Evolutionary conservation across 2,329 filamentous ascomycete species (phyloP).

Genomic region (Diaporthe aspalathi): DNA sequence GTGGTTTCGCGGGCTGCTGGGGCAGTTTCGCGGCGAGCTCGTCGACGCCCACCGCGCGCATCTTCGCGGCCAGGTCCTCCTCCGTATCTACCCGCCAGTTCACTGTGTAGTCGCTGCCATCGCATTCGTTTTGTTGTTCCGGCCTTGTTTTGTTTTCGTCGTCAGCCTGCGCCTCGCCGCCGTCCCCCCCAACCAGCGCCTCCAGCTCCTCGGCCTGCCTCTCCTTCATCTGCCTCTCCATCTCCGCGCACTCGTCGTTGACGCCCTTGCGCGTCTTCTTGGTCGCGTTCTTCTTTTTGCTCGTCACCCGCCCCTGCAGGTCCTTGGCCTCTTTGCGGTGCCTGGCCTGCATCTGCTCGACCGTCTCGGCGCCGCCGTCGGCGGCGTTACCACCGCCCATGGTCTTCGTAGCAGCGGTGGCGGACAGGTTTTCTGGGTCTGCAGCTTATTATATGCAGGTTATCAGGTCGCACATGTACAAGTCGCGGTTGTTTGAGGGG

Average conservation of each 20-base stretch:
- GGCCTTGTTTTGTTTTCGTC: conserved; percentile 27
- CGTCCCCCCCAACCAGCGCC: conserved; percentile 49
- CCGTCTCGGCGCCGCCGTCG: conserved; percentile 54
- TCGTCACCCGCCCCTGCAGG: conserved; percentile 84
- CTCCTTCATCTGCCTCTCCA: conserved; percentile 75
- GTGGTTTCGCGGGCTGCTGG: conserved; percentile 27
- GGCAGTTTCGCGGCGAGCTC: conserved; percentile 41
- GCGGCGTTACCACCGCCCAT: conserved; percentile 35
- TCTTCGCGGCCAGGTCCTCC: conserved; percentile 40
- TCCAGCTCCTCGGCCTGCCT: conserved; percentile 72
- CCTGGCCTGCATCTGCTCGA: conserved; percentile 81
- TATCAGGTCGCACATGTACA: background rate
- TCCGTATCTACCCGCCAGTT: conserved; percentile 36
- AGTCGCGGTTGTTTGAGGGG: background rate
- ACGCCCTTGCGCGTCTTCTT: conserved; percentile 85
- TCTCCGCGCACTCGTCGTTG: conserved; percentile 78
- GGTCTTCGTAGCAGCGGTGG: background rate
- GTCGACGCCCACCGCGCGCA: conserved; percentile 40
- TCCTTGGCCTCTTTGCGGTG: conserved; percentile 93
- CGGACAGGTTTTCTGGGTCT: background rate
- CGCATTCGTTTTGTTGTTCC: conserved; percentile 5
- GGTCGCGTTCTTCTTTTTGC: conserved; percentile 96
- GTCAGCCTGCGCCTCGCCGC: background rate
- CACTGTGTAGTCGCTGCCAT: conserved; percentile 27
- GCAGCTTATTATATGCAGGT: no score